phyloP scores from a whole-genome alignment of 2,329 filamentous ascomycete genomes.

The Colletotrichum sp. region DNA sequence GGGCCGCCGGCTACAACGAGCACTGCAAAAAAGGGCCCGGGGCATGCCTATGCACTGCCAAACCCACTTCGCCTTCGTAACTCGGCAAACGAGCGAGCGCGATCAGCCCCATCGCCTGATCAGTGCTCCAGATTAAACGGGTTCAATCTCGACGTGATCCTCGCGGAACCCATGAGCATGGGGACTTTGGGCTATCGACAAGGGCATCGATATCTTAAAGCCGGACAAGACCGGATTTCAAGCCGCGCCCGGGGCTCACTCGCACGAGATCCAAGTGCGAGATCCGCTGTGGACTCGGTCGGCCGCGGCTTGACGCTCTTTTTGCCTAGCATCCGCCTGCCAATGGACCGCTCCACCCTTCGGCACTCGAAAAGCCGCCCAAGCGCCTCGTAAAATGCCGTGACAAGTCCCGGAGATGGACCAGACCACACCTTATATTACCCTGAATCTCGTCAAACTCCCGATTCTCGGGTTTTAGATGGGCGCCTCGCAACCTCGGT shows the following conservation, averaged over 20 bases:
- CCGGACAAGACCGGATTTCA: conserved; percentile 17
- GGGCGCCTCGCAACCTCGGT: not conserved
- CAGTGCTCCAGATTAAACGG: conserved; percentile 10
- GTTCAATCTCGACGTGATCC: conserved; percentile 7
- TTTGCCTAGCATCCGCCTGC: conserved; percentile 16
- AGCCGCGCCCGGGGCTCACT: conserved; percentile 15
- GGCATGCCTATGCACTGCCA: not conserved
- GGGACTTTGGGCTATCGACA: not conserved
- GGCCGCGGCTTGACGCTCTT: conserved; percentile 15
- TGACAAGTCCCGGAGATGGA: conserved; percentile 20
- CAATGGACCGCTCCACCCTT: conserved; percentile 17
- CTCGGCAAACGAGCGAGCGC: conserved; percentile 18
- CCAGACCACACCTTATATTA: conserved; percentile 23
- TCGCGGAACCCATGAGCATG: not conserved
- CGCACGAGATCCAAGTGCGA: conserved; percentile 17
- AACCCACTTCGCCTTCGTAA: conserved; percentile 16
- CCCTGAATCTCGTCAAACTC: conserved; percentile 15
- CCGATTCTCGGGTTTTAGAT: conserved; percentile 5
- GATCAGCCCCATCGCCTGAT: conserved; percentile 18
- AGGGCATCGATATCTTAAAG: conserved; percentile 8
- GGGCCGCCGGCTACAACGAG: not conserved
- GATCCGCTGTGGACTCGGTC: conserved; percentile 18
- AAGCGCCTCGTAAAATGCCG: conserved; percentile 18
- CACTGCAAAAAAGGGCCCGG: not conserved
- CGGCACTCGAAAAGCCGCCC: conserved; percentile 20